phyloP scores from a whole-genome alignment of 371 early-diverging fungal species.

The Sporodiniella umbellata region DNA sequence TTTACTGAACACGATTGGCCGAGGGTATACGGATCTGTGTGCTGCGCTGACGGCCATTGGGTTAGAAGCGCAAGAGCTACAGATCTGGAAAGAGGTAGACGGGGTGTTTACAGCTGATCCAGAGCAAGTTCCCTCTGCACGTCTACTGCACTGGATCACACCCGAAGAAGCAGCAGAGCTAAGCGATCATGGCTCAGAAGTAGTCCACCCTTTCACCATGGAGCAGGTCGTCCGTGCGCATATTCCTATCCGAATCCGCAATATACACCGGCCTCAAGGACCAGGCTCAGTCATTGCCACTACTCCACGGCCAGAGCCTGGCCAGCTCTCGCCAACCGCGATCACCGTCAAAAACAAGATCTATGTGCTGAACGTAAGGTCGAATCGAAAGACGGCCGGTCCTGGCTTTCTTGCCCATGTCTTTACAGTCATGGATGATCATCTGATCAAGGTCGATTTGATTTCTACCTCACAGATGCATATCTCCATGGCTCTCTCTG shows the following conservation, averaged over 20 bases:
- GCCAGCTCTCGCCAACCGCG: constrained; percentile 83
- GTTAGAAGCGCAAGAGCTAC: constrained; percentile 80
- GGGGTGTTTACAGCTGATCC: constrained; percentile 99
- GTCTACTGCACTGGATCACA: constrained; percentile 86
- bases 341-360: constrained; percentile 96
- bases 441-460: constrained; percentile 90
- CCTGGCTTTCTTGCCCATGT: constrained; percentile 96
- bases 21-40: constrained; percentile 98
- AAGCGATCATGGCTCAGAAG: constrained; percentile 96
- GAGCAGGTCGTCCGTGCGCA: constrained; percentile 92
- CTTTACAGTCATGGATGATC: constrained; percentile 81
- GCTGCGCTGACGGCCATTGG: constrained; percentile 95
- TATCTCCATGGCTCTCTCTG: constrained; percentile 91
- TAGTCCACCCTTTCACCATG: constrained; percentile 99
- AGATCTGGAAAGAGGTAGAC: constrained; percentile 99
- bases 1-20: constrained; percentile 87
- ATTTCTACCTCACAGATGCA: constrained; percentile 96
- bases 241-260: constrained; percentile 97
- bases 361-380: constrained; percentile 89
- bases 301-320: constrained; percentile 59
- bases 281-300: constrained; percentile 92
- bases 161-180: constrained; percentile 98
- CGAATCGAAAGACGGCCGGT: constrained; percentile 89
- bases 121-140: constrained; percentile 88
- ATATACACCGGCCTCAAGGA: constrained; percentile 90